Percentiles rank a stretch among this genome's conserved stretches.
phyloP scores from a whole-genome alignment of 2,329 filamentous ascomycete genomes.

The Graphiopsis chlorocephala region DNA sequence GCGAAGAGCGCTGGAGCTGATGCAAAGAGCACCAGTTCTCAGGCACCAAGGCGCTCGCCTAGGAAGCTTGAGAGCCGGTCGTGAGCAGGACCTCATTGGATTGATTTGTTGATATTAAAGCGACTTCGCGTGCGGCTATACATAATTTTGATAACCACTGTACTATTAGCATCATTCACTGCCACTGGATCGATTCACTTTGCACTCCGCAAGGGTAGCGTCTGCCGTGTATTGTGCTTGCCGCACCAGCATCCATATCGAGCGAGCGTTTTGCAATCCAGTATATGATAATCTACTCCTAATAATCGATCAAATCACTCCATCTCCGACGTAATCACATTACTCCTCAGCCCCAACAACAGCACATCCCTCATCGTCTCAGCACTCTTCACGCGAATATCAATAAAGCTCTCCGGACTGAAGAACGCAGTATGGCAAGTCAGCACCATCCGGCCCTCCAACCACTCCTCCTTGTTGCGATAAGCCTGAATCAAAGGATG shows the following conservation, averaged over 20 bases:
- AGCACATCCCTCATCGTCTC: slow-evolving; percentile 29
- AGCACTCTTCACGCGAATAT: slow-evolving; percentile 29
- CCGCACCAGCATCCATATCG: neutral
- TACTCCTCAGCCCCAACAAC: slow-evolving; percentile 26
- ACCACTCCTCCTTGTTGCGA: slow-evolving; percentile 40
- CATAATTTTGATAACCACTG: neutral
- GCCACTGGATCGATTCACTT: neutral
- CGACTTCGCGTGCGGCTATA: neutral
- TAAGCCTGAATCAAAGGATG: slow-evolving; percentile 32
- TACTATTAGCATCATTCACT: neutral
- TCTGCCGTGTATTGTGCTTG: neutral
- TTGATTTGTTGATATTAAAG: neutral
- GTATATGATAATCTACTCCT: neutral
- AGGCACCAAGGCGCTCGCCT: neutral
- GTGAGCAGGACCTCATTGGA: neutral
- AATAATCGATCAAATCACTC: slow-evolving; percentile 11
- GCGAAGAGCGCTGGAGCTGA: neutral
- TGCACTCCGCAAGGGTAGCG: neutral
- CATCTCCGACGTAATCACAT: slow-evolving; percentile 29
- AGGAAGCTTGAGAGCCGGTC: slow-evolving; percentile 8
- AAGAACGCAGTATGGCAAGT: slow-evolving; percentile 33
- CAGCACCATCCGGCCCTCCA: slow-evolving; percentile 40
- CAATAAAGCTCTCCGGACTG: slow-evolving; percentile 29
- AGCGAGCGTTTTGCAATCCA: neutral
- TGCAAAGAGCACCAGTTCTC: neutral